These are phyloP conservation scores for Basidiobolus heterosporus DNA, from an alignment of 371 early-diverging fungal genomes.

Conservation along the genomic window DNA sequence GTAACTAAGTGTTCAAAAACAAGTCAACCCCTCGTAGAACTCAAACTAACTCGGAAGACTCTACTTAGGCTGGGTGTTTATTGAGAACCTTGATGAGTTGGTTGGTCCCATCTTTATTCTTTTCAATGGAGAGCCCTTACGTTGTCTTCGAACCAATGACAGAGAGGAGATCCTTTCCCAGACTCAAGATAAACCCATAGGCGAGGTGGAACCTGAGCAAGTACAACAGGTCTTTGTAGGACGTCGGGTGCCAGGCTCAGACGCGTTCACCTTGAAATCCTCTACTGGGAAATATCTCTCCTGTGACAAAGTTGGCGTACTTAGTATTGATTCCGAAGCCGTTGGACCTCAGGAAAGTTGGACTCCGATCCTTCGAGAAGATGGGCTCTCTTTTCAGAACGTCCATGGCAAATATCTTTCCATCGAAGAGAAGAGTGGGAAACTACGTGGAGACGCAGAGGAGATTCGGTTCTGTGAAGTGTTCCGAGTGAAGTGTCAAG, in stretches of 20 bases:
- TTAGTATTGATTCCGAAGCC: conserved; percentile 49
- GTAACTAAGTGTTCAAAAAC: not conserved
- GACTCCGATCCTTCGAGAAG: conserved; percentile 46
- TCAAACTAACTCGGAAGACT: not conserved
- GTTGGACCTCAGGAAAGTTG: conserved; percentile 70
- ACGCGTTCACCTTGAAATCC: conserved; percentile 42
- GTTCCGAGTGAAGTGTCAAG: conserved; percentile 51
- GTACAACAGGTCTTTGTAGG: conserved; percentile 59
- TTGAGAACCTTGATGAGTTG: conserved; percentile 1
- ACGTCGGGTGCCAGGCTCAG: conserved; percentile 29
- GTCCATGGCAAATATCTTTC: conserved; percentile 37
- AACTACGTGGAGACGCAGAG: conserved; percentile 48
- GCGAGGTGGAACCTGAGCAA: conserved; percentile 33
- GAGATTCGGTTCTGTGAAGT: conserved; percentile 54
- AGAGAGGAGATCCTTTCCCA: conserved; percentile 2
- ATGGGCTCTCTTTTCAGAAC: conserved; percentile 52
- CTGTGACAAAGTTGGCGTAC: conserved; percentile 69
- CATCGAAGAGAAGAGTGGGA: conserved; percentile 30
- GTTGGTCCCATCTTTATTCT: conserved; percentile 7
- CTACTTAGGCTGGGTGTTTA: conserved; percentile 7
- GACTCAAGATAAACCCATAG: conserved; percentile 5
- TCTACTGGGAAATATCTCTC: conserved; percentile 49
- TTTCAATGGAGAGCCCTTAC: conserved; percentile 8
- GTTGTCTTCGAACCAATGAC: conserved; percentile 4
- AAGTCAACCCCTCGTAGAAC: not conserved